Evolutionary conservation across 495 filamentous ascomycete species (phyloP), one percentile per base, ranked within the genome.

Genomic region (Aspergillus ellipticus): DNA sequence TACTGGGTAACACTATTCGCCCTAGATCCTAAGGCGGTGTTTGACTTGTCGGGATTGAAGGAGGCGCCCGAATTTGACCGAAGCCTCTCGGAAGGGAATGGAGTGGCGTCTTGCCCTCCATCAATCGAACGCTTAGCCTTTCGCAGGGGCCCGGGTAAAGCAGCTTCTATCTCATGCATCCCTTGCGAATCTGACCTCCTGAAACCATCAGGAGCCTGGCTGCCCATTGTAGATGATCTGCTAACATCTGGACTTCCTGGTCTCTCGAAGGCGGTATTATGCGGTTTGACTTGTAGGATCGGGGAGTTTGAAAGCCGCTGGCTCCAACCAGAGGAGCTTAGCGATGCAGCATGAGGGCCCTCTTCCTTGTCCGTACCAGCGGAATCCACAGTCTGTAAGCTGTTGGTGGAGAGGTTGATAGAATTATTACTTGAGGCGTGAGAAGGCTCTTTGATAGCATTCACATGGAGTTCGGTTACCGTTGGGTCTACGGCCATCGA

Each of bases 401-500:
- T 65, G 29, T 67, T 65, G 4, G 65, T 56, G 10, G 71, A 56
- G 15, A 58, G 51, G 53, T 69, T 75, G 37, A 65, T 33, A 17
- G 71, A 68, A 55, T 69, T 76, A 42, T 70, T 67, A 20, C 72
- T 63, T 4, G 68, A 66, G 20, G 57, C 67, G 17, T 71, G 74
- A 10, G 71, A 45, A 6, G 59, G 59, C 31, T 83, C 80, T 64
- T 75, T 81, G 41, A 82, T 68, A 17, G 77, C 82, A 59, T 72
- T 84, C 21, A 81, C 78, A 61, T 83, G 79, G 15, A 85, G 64
- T 22, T 85, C 79, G 10, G 79, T 82, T 35, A 86, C 64, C 7
- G 74, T 64, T 16, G 75, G 71, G 54, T 75, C 71, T 26, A 62
- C 68, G 24, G 66, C 63, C 26, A 69, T 60, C 28, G 67, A 63